phyloP scores from a whole-genome alignment of 192 early-diverging fungal species.

The Spizellomyces sp. region DNA sequence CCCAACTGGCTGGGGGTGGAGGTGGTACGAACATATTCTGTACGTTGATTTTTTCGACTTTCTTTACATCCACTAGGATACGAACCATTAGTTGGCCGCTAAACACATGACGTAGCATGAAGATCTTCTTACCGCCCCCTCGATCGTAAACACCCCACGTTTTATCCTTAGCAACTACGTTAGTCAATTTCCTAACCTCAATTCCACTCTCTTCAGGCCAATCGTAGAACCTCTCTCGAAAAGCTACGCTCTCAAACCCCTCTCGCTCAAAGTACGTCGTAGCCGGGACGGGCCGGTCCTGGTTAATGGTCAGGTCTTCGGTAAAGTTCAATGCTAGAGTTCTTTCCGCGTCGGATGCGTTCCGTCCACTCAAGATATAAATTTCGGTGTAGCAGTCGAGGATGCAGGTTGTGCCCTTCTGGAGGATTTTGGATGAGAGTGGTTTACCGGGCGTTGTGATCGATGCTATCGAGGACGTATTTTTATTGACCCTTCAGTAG shows the following conservation, averaged over 20 bases:
- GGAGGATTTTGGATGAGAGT: slow-evolving; percentile 21
- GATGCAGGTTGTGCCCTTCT: slow-evolving; percentile 26
- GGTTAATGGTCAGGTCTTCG: slow-evolving; percentile 5
- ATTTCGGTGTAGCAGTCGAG: slow-evolving; percentile 34
- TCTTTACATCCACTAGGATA: background rate
- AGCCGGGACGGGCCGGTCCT: background rate
- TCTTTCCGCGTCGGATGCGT: slow-evolving; percentile 15
- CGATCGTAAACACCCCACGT: slow-evolving; percentile 35
- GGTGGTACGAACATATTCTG: slow-evolving; percentile 37
- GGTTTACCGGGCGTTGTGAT: slow-evolving; percentile 16
- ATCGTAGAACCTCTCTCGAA: slow-evolving; percentile 41
- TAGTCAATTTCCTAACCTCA: slow-evolving; percentile 25
- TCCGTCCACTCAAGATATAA: slow-evolving; percentile 35
- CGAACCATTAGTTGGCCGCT: too few relatives aligned
- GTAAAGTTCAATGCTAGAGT: slow-evolving; percentile 21
- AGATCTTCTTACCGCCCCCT: slow-evolving; percentile 24
- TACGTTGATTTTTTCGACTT: slow-evolving; percentile 19
- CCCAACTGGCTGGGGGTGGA: slow-evolving; percentile 33
- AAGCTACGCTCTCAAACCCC: slow-evolving; percentile 32
- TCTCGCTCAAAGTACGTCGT: slow-evolving; percentile 30
- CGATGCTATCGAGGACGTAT: background rate
- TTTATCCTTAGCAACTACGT: slow-evolving; percentile 40
- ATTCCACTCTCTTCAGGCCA: slow-evolving; percentile 31
- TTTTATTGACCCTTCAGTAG: background rate
- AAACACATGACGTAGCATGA: too few relatives aligned